Evolutionary conservation across 108 stramenopile species (phyloP).

Genomic region (Pseudonitzschia delicatissima): DNA sequence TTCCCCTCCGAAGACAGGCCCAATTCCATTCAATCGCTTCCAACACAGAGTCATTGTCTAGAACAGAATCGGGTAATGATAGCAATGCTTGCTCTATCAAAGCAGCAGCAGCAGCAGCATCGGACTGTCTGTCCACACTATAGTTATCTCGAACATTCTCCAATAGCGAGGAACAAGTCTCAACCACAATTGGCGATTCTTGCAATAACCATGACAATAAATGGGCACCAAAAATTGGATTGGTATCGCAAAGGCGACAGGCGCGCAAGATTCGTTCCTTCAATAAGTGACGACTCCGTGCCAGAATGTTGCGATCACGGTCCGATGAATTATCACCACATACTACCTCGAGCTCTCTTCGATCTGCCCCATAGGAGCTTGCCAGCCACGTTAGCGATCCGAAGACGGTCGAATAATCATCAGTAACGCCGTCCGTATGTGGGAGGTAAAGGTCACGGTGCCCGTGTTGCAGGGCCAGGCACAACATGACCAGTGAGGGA

Average conservation of each 20-base stretch:
- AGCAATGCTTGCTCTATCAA: slow-evolving; percentile 11
- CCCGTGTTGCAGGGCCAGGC: slow-evolving; percentile 23
- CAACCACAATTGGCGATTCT: slow-evolving; percentile 20
- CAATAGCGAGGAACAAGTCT: not conserved
- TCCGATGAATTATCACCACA: not conserved
- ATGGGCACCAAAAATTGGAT: not conserved
- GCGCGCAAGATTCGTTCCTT: not conserved
- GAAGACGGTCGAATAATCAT: not conserved
- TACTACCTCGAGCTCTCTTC: slow-evolving; percentile 19
- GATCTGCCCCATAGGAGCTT: slow-evolving; percentile 29
- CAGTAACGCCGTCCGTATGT: too few relatives aligned
- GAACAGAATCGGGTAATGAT: slow-evolving; percentile 6
- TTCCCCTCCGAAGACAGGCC: slow-evolving; percentile 7
- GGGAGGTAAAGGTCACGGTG: too few relatives aligned
- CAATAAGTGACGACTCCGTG: slow-evolving; percentile 7
- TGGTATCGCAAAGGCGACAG: not conserved
- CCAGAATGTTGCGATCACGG: not conserved
- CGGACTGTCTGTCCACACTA: not conserved
- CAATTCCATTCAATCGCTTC: slow-evolving; percentile 19
- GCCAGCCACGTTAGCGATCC: slow-evolving; percentile 2
- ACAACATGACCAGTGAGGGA: slow-evolving; percentile 26
- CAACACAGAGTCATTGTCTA: slow-evolving; percentile 4
- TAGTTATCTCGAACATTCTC: not conserved
- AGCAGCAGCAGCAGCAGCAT: not conserved
- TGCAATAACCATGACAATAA: slow-evolving; percentile 23